Percentiles rank a stretch among this genome's conserved stretches.
Evolutionary conservation across 805 yeast genomes (phyloP).

Genomic region (Candida railenensis): DNA sequence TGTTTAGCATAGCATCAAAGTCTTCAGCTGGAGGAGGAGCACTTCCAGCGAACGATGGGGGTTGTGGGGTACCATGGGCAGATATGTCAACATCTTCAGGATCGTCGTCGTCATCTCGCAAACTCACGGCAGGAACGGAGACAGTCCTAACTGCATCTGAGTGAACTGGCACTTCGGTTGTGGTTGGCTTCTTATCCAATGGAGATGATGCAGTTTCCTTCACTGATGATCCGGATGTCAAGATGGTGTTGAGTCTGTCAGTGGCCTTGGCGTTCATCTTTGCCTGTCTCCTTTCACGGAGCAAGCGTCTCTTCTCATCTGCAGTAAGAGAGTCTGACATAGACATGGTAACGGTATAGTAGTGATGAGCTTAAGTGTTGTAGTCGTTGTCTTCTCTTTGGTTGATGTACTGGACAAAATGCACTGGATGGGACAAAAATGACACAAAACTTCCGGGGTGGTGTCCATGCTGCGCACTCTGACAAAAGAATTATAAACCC

Average conservation of each 20-base stretch:
- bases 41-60: background rate
- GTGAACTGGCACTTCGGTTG: background rate
- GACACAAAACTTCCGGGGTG: no score
- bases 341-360: constrained; percentile 1
- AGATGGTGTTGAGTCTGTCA: constrained; percentile 47
- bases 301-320: constrained; percentile 55
- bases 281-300: constrained; percentile 66
- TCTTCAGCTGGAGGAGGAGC: constrained; percentile 14
- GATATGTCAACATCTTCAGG: constrained; percentile 40
- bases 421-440: no score
- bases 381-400: no score
- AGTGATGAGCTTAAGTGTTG: no score
- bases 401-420: no score
- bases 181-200: constrained; percentile 22
- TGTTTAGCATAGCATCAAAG: constrained; percentile 33
- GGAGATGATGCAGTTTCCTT: constrained; percentile 33
- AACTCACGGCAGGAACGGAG: background rate
- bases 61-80: background rate
- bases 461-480: no score
- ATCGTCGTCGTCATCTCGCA: constrained; percentile 24
- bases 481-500: no score
- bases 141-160: constrained; percentile 3
- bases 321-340: constrained; percentile 32
- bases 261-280: constrained; percentile 59
- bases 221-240: constrained; percentile 39